Base-by-base conservation (phyloP, 495 filamentous ascomycete species). In the Endocarpon pusillum region DNA sequence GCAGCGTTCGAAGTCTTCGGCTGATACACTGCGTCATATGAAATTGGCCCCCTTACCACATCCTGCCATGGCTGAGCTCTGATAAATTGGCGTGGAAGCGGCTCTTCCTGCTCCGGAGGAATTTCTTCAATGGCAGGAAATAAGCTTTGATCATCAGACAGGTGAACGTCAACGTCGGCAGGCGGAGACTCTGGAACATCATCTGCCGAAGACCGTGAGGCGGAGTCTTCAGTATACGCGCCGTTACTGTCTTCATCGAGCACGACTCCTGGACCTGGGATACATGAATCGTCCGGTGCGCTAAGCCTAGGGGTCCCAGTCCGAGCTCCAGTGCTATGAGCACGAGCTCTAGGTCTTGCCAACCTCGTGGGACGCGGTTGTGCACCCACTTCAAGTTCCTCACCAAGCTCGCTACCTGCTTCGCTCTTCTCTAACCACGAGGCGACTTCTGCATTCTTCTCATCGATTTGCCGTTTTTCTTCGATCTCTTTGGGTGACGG, bases 201-300 rank as follows among this genome's bases (percentile, higher is more conserved):
- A n/a, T n/a, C n/a, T 21, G 36, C 44, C 43, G 35, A 40, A 38
- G 24, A 42, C 34, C 39, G 30, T 12, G 42, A 40, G 21, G 47
- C 44, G 21, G 37, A 46, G 18, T 46, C 37, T 8, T 62, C 61
- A 29, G 53, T 57, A 16, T 42, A 34, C 15, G 50, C 50, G 2
- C 53, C 54, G 1, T 58, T 60, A 27, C 58, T 61, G n/a, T 47
- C 51, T 34, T 66, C 65, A 36, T 62, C 47, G 9, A 67, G 39
- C 15, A 67, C 42, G 18, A 59, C 36, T 4, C 61, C 61, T 8
- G 64, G 65, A 0, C 64, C 64, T 7, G 58, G 62, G n/a, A 61
- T 51, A 11, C 48, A 29, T 10, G 39, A 39, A 20, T 52, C 45
- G 34, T 34, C 37, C 19, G 40, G 25, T 30, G 39, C 24, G 26